Percentiles rank a stretch among this genome's conserved stretches.
These are phyloP conservation scores for Talaromyces sp. DNA, from an alignment of 2,329 filamentous ascomycete genomes.

Conservation along the genomic window DNA sequence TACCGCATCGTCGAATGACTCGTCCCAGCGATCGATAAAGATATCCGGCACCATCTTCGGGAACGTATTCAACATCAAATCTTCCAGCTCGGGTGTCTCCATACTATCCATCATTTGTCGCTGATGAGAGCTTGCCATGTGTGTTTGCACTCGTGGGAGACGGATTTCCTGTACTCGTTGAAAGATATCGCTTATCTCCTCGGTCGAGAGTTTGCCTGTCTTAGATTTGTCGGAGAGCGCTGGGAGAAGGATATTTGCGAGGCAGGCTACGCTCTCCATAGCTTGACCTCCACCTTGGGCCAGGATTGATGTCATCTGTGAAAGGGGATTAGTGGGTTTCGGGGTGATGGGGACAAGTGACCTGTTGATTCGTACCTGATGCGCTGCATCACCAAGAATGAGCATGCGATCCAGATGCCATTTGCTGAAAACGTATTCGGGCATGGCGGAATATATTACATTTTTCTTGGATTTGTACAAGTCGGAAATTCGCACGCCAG, in stretches of 20 bases:
- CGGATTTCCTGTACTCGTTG: constrained; percentile 6
- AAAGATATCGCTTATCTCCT: constrained; percentile 9
- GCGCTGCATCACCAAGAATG: constrained; percentile 3
- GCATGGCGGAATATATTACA: neutral
- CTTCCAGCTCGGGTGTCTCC: constrained; percentile 11
- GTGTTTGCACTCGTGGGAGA: neutral
- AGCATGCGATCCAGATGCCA: constrained; percentile 3
- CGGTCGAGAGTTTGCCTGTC: neutral
- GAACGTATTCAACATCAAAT: constrained; percentile 16
- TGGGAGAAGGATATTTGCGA: neutral
- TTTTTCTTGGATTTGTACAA: neutral
- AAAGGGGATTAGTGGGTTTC: neutral
- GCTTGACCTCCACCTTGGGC: constrained; percentile 2
- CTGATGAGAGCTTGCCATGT: neutral
- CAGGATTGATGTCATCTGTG: constrained; percentile 4
- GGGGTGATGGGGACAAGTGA: neutral
- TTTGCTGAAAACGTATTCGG: neutral
- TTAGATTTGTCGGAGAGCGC: neutral
- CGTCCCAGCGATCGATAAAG: neutral
- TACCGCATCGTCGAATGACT: neutral
- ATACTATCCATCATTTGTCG: constrained; percentile 10
- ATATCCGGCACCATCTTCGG: constrained; percentile 21
- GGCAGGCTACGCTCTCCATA: constrained; percentile 1
- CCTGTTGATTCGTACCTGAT: neutral
- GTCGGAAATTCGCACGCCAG: neutral